phyloP scores from a whole-genome alignment of 495 filamentous ascomycete species.

The Penicillium mononematosum region DNA sequence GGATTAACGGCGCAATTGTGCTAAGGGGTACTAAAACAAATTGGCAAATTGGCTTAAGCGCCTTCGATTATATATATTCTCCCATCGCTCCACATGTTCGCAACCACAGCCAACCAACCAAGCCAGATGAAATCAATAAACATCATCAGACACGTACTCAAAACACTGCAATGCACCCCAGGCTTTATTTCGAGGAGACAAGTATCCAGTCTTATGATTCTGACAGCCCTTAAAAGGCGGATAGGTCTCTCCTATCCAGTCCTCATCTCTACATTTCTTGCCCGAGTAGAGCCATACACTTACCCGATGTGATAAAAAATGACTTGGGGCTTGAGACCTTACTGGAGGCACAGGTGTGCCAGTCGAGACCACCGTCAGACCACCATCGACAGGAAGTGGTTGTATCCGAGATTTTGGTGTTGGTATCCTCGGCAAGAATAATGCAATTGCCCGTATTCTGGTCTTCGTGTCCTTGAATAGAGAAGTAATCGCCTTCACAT shows the following conservation, averaged over 20 bases:
- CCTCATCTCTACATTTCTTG: background rate
- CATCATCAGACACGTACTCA: too few relatives aligned
- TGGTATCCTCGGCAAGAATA: background rate
- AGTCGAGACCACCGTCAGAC: background rate
- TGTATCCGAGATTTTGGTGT: background rate
- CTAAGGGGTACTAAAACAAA: too few relatives aligned
- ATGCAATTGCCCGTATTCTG: background rate
- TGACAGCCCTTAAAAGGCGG: background rate
- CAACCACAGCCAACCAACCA: too few relatives aligned
- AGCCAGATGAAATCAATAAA: too few relatives aligned
- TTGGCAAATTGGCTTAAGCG: too few relatives aligned
- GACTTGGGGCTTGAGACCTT: slow-evolving; percentile 2
- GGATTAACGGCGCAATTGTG: too few relatives aligned
- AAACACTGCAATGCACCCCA: background rate
- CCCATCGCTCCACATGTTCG: too few relatives aligned
- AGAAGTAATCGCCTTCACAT: slow-evolving; percentile 3
- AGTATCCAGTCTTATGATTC: background rate
- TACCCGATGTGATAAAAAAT: background rate
- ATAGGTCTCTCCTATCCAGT: background rate
- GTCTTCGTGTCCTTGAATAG: slow-evolving; percentile 13
- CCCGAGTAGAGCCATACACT: background rate
- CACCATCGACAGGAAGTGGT: slow-evolving; percentile 16
- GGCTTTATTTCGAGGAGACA: background rate
- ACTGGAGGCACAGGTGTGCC: slow-evolving; percentile 3
- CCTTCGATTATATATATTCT: too few relatives aligned